A percentile compares a stretch with the other conserved stretches of the same genome.
Conservation (phyloP, 176 grass and related monocot genomes). For the Oryza australiensis region DNA sequence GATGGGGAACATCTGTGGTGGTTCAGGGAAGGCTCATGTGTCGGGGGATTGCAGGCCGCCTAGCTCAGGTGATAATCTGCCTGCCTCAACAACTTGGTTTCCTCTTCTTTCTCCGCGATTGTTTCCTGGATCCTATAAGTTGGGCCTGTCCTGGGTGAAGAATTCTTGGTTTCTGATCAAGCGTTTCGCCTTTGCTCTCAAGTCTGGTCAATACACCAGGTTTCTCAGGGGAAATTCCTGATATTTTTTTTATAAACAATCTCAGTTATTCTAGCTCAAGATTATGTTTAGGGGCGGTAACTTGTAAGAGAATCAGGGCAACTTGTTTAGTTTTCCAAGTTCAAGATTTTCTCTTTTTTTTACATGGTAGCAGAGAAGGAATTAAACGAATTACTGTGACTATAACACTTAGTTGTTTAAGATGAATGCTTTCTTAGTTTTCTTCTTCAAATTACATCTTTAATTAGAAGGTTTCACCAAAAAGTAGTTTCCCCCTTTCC, state of each 20-base stretch:
- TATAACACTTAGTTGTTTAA: neutral
- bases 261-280: neutral
- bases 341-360: conserved; percentile 18
- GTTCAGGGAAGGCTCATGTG: conserved; percentile 31
- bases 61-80: conserved; percentile 51
- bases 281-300: neutral
- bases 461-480: neutral
- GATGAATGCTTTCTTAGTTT: neutral
- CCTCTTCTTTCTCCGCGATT: neutral
- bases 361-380: neutral
- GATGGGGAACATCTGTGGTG: conserved; percentile 71
- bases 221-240: neutral
- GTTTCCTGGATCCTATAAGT: neutral
- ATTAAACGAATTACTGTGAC: neutral
- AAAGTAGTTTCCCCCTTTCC: neutral
- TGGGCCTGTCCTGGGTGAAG: neutral
- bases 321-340: neutral
- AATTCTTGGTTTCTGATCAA: conserved; percentile 29
- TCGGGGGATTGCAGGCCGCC: conserved; percentile 45
- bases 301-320: neutral
- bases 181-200: neutral
- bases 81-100: neutral
- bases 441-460: neutral
- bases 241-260: neutral
- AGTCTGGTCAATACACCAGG: neutral